These are phyloP conservation scores for Botrytis elliptica DNA, from an alignment of 2,329 filamentous ascomycete genomes.

Conservation along the genomic window DNA sequence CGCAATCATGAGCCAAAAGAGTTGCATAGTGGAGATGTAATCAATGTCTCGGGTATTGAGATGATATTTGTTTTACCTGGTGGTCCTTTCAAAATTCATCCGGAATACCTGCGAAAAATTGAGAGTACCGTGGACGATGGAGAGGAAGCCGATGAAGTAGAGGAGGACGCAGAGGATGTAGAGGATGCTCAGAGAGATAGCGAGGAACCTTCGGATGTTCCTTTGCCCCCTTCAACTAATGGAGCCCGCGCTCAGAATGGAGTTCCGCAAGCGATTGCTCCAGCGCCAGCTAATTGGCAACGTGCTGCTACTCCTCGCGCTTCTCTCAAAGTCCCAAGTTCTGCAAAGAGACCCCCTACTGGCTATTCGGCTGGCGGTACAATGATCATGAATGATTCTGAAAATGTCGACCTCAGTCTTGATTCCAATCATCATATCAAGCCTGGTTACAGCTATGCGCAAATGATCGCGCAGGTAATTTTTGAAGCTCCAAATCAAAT, in stretches of 20 bases:
- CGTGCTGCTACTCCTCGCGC: constrained; percentile 56
- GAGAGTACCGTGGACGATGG: constrained; percentile 30
- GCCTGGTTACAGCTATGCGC: constrained; percentile 92
- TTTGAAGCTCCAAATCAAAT: constrained; percentile 83
- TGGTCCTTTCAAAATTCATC: constrained; percentile 64
- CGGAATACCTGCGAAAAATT: constrained; percentile 69
- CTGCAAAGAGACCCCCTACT: constrained; percentile 34
- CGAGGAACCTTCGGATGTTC: background rate
- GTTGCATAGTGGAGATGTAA: constrained; percentile 82
- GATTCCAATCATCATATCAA: constrained; percentile 90
- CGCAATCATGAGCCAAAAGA: constrained; percentile 57
- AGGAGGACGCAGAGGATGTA: constrained; percentile 12
- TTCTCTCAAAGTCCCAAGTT: constrained; percentile 30
- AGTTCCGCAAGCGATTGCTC: constrained; percentile 52
- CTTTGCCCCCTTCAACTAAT: background rate
- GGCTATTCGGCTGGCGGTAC: constrained; percentile 40
- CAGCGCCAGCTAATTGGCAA: constrained; percentile 60
- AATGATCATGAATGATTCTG: constrained; percentile 47
- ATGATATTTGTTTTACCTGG: constrained; percentile 98
- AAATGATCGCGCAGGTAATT: constrained; percentile 96
- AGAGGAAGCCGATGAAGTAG: constrained; percentile 27
- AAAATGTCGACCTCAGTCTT: constrained; percentile 71
- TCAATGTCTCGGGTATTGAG: constrained; percentile 88
- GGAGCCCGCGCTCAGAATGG: constrained; percentile 28
- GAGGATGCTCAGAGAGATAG: background rate